These are phyloP conservation scores for Colletotrichum sp. DNA, from an alignment of 2,329 filamentous ascomycete species.

Conservation along the genomic window DNA sequence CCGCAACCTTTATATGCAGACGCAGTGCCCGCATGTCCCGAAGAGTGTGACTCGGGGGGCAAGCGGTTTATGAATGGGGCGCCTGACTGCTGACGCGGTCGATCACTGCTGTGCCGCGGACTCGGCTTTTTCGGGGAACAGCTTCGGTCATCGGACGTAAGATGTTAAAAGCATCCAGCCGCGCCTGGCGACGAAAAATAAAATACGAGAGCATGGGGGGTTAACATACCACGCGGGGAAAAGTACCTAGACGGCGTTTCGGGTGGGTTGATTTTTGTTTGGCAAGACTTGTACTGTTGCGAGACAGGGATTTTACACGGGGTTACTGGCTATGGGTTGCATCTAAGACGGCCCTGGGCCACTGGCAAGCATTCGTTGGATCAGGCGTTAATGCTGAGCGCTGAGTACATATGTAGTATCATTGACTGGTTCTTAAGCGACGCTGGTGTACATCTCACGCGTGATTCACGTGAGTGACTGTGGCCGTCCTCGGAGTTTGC, in stretches of 20 bases:
- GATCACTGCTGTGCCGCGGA: neutral
- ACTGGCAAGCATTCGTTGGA: neutral
- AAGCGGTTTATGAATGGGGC: neutral
- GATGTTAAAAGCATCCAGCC: neutral
- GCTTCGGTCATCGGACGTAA: conserved; percentile 16
- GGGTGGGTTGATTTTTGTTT: neutral
- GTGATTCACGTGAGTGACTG: neutral
- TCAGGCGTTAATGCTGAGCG: neutral
- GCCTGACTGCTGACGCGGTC: conserved; percentile 5
- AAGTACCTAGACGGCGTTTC: conserved; percentile 14
- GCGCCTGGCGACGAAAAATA: neutral
- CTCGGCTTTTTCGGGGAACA: conserved; percentile 3
- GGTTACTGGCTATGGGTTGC: neutral
- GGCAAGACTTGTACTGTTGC: conserved; percentile 1
- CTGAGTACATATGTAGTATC: neutral
- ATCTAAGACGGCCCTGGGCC: neutral
- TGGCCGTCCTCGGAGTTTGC: neutral
- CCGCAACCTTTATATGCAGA: neutral
- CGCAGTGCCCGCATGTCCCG: neutral
- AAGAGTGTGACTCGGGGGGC: neutral
- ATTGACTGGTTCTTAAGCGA: neutral
- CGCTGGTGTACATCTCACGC: neutral
- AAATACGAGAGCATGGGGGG: neutral
- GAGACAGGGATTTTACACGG: neutral
- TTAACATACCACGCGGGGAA: neutral